Conservation (phyloP, 371 early-diverging fungal species). For the Quaeritorhiza haematococci region DNA sequence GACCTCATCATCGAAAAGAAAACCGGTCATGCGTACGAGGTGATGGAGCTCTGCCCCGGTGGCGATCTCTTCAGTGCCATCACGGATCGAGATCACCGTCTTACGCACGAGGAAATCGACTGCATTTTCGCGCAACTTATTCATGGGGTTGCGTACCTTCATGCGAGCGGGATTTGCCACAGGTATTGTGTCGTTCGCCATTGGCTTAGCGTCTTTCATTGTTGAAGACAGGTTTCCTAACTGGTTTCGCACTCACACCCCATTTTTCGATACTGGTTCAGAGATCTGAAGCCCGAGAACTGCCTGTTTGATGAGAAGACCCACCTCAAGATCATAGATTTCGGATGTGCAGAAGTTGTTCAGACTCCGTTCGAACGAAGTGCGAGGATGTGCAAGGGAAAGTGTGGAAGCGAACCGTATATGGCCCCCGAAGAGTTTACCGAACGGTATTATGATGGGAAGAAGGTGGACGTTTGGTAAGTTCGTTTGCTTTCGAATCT, state of each 20-base stretch:
- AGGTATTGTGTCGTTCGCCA: no score
- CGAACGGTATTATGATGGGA: constrained; percentile 12
- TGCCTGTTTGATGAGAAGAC: constrained; percentile 20
- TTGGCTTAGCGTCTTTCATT: no score
- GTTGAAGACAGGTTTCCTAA: no score
- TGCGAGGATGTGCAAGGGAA: constrained; percentile 64
- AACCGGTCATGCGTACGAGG: constrained; percentile 12
- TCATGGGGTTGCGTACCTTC: constrained; percentile 39
- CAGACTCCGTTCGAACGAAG: constrained; percentile 65
- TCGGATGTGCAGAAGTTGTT: constrained; percentile 84
- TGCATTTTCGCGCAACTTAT: constrained; percentile 45
- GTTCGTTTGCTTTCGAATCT: neutral
- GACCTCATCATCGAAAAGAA: constrained; percentile 51
- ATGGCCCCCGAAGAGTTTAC: constrained; percentile 86
- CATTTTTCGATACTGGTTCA: no score
- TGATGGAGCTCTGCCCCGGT: constrained; percentile 23
- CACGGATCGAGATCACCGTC: neutral
- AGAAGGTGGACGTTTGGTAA: constrained; percentile 17
- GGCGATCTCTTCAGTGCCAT: constrained; percentile 26
- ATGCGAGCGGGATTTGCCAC: constrained; percentile 48
- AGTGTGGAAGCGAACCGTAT: constrained; percentile 81
- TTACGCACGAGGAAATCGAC: constrained; percentile 17
- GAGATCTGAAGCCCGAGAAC: constrained; percentile 47
- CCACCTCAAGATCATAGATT: constrained; percentile 82
- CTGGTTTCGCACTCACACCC: no score